Conservation (phyloP, 139 green algal genomes). For the Chlorokybus atmophyticus region DNA sequence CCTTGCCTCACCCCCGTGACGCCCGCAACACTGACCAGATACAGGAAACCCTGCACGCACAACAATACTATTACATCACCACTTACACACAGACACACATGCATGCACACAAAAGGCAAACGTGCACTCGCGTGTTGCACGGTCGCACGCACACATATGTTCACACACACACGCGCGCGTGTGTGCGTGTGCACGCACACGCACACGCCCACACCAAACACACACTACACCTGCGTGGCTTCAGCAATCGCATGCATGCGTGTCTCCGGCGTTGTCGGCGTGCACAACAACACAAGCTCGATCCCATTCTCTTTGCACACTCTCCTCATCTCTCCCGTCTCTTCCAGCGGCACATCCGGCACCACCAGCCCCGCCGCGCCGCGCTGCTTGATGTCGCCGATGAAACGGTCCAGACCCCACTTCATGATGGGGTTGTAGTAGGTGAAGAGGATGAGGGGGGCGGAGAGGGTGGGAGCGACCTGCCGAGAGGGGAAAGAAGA, state of each 20-base stretch:
- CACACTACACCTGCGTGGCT: slow-evolving; percentile 35
- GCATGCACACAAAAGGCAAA: neutral
- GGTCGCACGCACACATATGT: neutral
- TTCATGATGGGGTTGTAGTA: slow-evolving; percentile 99
- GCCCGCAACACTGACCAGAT: too few species aligned
- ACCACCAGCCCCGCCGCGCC: slow-evolving; percentile 83
- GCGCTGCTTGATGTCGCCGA: slow-evolving; percentile 60
- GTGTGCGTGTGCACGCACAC: slow-evolving; percentile 39
- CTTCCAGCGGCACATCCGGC: slow-evolving; percentile 92
- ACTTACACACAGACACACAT: neutral
- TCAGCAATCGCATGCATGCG: slow-evolving; percentile 65
- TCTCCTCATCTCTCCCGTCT: slow-evolving; percentile 62
- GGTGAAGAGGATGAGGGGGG: slow-evolving; percentile 89
- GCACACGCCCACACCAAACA: slow-evolving; percentile 24
- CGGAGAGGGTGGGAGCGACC: slow-evolving; percentile 45
- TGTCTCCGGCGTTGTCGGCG: slow-evolving; percentile 76
- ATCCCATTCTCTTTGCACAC: slow-evolving; percentile 51
- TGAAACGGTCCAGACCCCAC: slow-evolving; percentile 70
- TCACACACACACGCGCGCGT: neutral
- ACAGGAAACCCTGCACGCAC: too few species aligned
- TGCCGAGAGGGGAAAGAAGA: neutral
- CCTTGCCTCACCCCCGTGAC: too few species aligned
- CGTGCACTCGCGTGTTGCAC: neutral
- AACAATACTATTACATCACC: neutral
- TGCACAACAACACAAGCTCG: slow-evolving; percentile 77